Evolutionary conservation across 2,329 filamentous ascomycete species (phyloP), one percentile per base, ranked within the genome.

Genomic region (Hypocrella siamensis): DNA sequence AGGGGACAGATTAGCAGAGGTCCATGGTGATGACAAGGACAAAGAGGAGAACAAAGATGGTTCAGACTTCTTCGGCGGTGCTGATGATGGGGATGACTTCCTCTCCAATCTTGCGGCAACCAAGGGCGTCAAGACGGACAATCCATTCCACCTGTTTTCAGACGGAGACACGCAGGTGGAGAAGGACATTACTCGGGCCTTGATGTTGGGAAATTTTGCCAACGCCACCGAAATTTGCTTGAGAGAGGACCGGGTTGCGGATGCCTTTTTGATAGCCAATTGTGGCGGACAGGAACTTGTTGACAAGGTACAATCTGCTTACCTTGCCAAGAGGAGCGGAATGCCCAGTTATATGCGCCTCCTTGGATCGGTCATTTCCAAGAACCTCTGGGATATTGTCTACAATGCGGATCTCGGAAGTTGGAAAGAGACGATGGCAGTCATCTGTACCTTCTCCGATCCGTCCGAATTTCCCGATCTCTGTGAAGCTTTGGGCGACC

Each of bases 361-460:
- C 7, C 67, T 98, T 33, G 79, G 82, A 31, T 93, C 88, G 5
- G 83, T 98, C 31, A 86, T 93, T 35, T 77, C 81, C 39, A 96
- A 96, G 65, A 94, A 98, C 48, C 67, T 98, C 2, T 96, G 88
- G 90, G 90, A 98, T 57, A 71, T 96, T 28, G 90, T 96, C 6
- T 84, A 96, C 58, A 98, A 98, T 47, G 90, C 88, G 6, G 82
- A 94, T 47, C 61, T 98, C 28, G 69, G 70, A 32, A 81, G 90
- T 56, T 98, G 90, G 92, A 96, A 92, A 58, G 90, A 96, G 56
- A 78, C 88, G 3, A 92, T 98, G 81, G 86, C 84, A 18, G 81
- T 86, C 1, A 63, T 98, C 33, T 98, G 90, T 67, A 96, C 90
- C 1, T 98, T 88, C 54, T 90, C 90, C 1, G 79, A 92, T 40